Percentiles rank a stretch among this genome's conserved stretches.
Evolutionary conservation across 306 rosid genomes (phyloP).

Genomic region (Acacia confusa): DNA sequence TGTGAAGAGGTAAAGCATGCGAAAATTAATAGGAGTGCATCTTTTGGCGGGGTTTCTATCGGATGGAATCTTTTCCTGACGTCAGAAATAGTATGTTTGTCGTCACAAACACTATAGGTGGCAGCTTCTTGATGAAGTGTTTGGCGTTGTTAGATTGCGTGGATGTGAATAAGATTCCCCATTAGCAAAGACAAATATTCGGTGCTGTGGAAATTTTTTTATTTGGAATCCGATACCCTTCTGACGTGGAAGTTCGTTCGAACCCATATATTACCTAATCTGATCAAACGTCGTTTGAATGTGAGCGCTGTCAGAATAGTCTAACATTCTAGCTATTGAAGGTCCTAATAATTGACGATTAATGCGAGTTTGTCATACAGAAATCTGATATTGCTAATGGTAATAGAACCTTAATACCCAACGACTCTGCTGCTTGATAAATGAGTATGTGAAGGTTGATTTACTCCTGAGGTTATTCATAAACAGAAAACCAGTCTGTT

Average conservation of each 20-base stretch:
- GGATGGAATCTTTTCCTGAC: not conserved
- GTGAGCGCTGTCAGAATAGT: not conserved
- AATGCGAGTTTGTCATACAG: not conserved
- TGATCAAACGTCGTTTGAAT: not conserved
- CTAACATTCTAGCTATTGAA: not conserved
- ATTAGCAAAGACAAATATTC: slow-evolving; percentile 41
- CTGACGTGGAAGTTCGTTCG: slow-evolving; percentile 12
- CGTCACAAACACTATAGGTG: not conserved
- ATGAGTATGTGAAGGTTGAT: not conserved
- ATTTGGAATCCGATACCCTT: slow-evolving; percentile 52
- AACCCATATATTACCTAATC: not conserved
- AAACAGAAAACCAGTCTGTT: not conserved
- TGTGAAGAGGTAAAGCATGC: slow-evolving; percentile 6
- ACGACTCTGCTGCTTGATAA: not conserved
- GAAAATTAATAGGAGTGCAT: not conserved
- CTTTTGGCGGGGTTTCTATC: not conserved
- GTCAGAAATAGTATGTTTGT: slow-evolving; percentile 29
- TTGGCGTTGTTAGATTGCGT: slow-evolving; percentile 19
- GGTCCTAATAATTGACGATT: not conserved
- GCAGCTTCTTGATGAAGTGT: slow-evolving; percentile 44
- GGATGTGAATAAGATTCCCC: slow-evolving; percentile 50
- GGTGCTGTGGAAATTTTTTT: slow-evolving; percentile 23
- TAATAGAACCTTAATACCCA: not conserved
- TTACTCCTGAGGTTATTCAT: not conserved
- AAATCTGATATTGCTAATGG: not conserved